Percentiles rank a stretch among this genome's conserved stretches.
These are phyloP conservation scores for Rhododendron kiyosumense DNA, from an alignment of 148 eudicot species.

Conservation along the genomic window DNA sequence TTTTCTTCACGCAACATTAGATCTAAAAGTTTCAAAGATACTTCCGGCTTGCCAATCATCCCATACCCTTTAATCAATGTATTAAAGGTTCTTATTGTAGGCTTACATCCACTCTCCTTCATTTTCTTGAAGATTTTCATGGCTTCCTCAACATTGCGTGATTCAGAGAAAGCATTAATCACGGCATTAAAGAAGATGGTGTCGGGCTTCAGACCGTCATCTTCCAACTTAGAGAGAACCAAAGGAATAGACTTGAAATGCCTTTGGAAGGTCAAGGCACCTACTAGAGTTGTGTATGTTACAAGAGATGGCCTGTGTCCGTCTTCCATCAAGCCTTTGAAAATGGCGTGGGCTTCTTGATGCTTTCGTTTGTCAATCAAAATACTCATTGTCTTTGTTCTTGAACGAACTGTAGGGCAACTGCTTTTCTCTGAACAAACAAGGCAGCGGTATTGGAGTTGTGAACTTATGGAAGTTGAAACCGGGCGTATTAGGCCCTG, in stretches of 20 bases:
- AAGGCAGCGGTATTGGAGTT: constrained; percentile 33
- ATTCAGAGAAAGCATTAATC: constrained; percentile 84
- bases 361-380: constrained; percentile 60
- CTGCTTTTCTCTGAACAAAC: constrained; percentile 52
- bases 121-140: constrained; percentile 61
- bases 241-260: constrained; percentile 57
- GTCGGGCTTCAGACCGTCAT: constrained; percentile 71
- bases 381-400: constrained; percentile 77
- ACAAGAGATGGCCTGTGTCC: constrained; percentile 87
- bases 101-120: constrained; percentile 76
- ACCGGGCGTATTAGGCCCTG: constrained; percentile 26
- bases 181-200: constrained; percentile 88
- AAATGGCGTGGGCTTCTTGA: constrained; percentile 54
- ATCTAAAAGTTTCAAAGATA: constrained; percentile 63
- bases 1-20: constrained; percentile 50
- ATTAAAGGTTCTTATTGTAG: constrained; percentile 81
- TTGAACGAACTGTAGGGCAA: constrained; percentile 66
- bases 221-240: constrained; percentile 59
- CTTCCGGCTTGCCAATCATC: constrained; percentile 77
- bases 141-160: constrained; percentile 68
- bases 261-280: constrained; percentile 73
- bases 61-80: constrained; percentile 88
- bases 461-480: constrained; percentile 28
- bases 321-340: constrained; percentile 57
- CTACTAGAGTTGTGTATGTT: constrained; percentile 76